Conservation (phyloP, 306 rosid species). For the Ochetophila trinervis region DNA sequence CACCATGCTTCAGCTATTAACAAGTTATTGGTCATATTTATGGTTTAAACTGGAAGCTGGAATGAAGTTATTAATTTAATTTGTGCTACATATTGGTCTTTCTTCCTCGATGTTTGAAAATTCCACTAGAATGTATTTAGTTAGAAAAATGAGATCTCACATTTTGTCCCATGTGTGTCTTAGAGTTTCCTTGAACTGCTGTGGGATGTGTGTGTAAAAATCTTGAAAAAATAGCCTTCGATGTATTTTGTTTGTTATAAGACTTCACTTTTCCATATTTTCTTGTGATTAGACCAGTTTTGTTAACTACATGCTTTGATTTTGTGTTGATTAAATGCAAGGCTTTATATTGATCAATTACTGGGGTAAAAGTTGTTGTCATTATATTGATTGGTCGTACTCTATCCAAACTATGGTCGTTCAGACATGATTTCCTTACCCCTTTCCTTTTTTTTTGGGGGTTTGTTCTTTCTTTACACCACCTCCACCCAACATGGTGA, state of each 20-base stretch:
- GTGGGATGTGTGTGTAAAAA: background rate
- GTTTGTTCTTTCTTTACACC: background rate
- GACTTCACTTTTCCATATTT: constrained; percentile 8
- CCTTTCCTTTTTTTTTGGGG: too few relatives aligned
- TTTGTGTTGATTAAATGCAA: too few relatives aligned
- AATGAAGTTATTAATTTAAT: background rate
- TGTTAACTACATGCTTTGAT: too few relatives aligned
- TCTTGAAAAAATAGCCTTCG: constrained; percentile 8
- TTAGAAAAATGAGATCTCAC: background rate
- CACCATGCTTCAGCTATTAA: background rate
- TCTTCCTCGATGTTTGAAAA: background rate
- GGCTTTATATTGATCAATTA: constrained; percentile 11
- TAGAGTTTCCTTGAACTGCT: background rate
- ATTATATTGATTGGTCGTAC: constrained; percentile 5
- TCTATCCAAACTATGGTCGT: constrained; percentile 10
- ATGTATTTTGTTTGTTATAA: constrained; percentile 6
- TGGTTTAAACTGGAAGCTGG: background rate
- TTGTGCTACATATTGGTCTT: background rate
- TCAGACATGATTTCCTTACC: constrained; percentile 5
- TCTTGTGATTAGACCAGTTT: too few relatives aligned
- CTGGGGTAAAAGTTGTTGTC: constrained; percentile 15
- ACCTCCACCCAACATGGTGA: background rate
- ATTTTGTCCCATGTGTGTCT: background rate
- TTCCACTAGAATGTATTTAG: constrained; percentile 1
- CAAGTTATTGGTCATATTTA: background rate